Evolutionary conservation across 345 rosid species (phyloP).

Genomic region (Ceriops decandra): DNA sequence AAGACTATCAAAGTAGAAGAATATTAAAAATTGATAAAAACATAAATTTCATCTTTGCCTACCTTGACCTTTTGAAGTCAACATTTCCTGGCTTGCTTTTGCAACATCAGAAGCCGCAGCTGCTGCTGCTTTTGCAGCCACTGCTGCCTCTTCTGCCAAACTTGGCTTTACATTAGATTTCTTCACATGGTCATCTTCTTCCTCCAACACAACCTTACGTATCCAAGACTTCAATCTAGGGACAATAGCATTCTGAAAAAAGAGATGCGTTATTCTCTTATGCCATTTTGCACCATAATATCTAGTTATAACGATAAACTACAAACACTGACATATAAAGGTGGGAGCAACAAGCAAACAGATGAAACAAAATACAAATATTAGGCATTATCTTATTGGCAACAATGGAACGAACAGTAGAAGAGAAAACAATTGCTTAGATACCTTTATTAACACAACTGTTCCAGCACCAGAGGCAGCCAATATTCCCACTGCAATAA

Average conservation of each 20-base stretch:
- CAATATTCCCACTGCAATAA: slow-evolving; percentile 65
- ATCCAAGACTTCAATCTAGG: slow-evolving; percentile 91
- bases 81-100: slow-evolving; percentile 79
- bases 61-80: slow-evolving; percentile 72
- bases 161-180: slow-evolving; percentile 56
- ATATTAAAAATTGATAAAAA: neutral
- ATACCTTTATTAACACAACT: slow-evolving; percentile 73
- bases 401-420: neutral
- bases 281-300: neutral
- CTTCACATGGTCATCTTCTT: slow-evolving; percentile 50
- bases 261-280: slow-evolving; percentile 18
- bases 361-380: neutral
- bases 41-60: neutral
- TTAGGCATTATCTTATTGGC: slow-evolving; percentile 7
- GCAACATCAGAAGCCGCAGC: slow-evolving; percentile 90
- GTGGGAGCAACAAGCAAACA: slow-evolving; percentile 5
- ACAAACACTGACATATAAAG: neutral
- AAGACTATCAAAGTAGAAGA: neutral
- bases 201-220: slow-evolving; percentile 68
- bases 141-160: slow-evolving; percentile 85
- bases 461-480: slow-evolving; percentile 92
- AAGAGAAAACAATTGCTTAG: neutral
- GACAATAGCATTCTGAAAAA: slow-evolving; percentile 63
- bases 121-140: slow-evolving; percentile 91
- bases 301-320: neutral